Evolutionary conservation across 805 yeast genomes (phyloP), one percentile per base, ranked within the genome.

Genomic region (Saturnispora diversa): DNA sequence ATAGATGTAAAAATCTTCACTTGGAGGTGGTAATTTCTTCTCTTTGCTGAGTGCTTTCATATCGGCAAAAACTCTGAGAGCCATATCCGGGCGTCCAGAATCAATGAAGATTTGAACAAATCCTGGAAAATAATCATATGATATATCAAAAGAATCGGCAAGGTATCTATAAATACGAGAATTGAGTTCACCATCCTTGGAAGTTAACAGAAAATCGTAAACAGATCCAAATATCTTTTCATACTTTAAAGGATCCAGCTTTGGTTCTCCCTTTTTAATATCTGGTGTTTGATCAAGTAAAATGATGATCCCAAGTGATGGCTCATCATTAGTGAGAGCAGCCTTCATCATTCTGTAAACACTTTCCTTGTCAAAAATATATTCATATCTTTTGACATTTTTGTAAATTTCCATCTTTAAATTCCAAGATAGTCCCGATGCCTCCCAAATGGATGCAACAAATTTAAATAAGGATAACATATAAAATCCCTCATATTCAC

Each of bases 41-140:
- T 70, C 63, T 53, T 75, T 76, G 49, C 75, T 72, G 24, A 74
- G 56, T 49, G 65, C 65, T 47, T 78, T 72, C 60, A 81, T 60
- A 43, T 72, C 74, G 42, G 80, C 70, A 59, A 83, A 80, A 11
- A 82, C 67, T 21, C 68, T 59, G 39, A 80, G 64, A 1, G 88
- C 76, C 9, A 78, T 76, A 48, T 78, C 74, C 19, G 84, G 75
- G 26, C 82, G 62, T 21, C 66, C 68, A 12, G 70, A 59, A 8
- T 63, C 58, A 45, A 81, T 70, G 48, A 81, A 77, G 50, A 69
- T 72, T 47, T 67, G 59, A 64, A 83, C 69, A 2, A 78, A 61
- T 1, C 80, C 80, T 20, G 73, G 63, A 51, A 78, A 80, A 4
- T 72, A 61, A 5, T 77, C 78, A 48, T 60, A 71, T 0, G 87